phyloP scores from a whole-genome alignment of 352 stramenopile species.

The Phytophthora citrophthora region DNA sequence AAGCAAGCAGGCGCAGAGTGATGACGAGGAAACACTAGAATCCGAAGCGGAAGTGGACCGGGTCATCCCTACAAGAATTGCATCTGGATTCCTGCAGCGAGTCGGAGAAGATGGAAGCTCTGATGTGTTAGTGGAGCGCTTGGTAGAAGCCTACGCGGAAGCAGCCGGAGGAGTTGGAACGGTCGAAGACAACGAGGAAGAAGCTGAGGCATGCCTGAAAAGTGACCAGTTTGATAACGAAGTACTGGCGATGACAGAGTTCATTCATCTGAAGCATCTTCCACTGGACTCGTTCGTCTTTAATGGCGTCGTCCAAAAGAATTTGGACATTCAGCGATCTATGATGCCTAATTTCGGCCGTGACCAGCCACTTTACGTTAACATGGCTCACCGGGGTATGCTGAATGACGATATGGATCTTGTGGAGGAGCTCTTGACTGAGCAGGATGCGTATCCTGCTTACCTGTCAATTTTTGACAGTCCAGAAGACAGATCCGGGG shows the following conservation, averaged over 20 bases:
- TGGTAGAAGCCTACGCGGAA: constrained; percentile 72
- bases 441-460: constrained; percentile 65
- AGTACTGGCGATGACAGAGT: constrained; percentile 79
- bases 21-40: constrained; percentile 13
- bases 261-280: constrained; percentile 82
- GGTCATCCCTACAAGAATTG: constrained; percentile 36
- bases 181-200: constrained; percentile 46
- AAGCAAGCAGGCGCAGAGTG: constrained; percentile 17
- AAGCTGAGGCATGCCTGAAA: constrained; percentile 51
- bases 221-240: constrained; percentile 59
- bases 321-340: constrained; percentile 70
- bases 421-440: constrained; percentile 63
- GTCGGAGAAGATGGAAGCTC: constrained; percentile 49
- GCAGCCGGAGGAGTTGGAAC: constrained; percentile 46
- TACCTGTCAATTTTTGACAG: constrained; percentile 75
- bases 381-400: constrained; percentile 58
- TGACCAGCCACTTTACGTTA: constrained; percentile 83
- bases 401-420: constrained; percentile 74
- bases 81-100: constrained; percentile 61
- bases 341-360: constrained; percentile 81
- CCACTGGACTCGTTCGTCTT: constrained; percentile 79
- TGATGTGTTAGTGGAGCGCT: constrained; percentile 53
- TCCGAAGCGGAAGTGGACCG: constrained; percentile 15
- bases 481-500: constrained; percentile 24
- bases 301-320: constrained; percentile 84